phyloP scores from a whole-genome alignment of 768 basidiomycete genomes.

The Clathrus columnatus region DNA sequence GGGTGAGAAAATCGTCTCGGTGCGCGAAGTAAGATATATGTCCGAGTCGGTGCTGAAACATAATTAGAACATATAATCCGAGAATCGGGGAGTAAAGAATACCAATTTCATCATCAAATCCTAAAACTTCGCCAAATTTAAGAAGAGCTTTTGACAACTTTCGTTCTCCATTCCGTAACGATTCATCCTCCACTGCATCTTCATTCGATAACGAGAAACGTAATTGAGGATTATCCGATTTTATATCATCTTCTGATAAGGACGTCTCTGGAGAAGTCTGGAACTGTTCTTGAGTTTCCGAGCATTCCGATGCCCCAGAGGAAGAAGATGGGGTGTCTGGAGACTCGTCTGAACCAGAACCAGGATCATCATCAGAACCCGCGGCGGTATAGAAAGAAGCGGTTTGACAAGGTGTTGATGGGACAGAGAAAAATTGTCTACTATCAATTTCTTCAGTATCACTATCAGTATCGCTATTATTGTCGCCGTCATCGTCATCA shows the following conservation, averaged over 20 bases:
- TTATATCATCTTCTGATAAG: slow-evolving; percentile 1
- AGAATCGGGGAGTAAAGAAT: not conserved
- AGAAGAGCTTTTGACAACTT: not conserved
- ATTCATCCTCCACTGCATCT: not conserved
- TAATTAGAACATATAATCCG: not conserved
- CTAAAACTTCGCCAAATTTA: not conserved
- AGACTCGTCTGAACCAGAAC: not conserved
- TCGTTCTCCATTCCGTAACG: slow-evolving; percentile 1
- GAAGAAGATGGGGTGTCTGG: not conserved
- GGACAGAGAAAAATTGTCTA: not conserved
- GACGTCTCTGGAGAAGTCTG: not conserved
- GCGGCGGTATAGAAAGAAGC: not conserved
- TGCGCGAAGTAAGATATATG: slow-evolving; percentile 37
- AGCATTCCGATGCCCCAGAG: not conserved
- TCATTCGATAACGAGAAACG: not conserved
- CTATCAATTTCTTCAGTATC: not conserved
- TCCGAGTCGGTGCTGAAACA: slow-evolving; percentile 36
- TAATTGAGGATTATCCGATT: not conserved
- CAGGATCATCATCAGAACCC: too few species aligned
- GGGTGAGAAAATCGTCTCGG: slow-evolving; percentile 40
- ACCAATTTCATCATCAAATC: slow-evolving; percentile 5
- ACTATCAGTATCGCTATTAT: not conserved
- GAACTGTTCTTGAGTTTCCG: not conserved
- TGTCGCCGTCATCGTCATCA: not conserved
- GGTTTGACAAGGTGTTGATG: not conserved